Conservation (phyloP, 495 filamentous ascomycete genomes). For the Lasiosphaeria ovina region DNA sequence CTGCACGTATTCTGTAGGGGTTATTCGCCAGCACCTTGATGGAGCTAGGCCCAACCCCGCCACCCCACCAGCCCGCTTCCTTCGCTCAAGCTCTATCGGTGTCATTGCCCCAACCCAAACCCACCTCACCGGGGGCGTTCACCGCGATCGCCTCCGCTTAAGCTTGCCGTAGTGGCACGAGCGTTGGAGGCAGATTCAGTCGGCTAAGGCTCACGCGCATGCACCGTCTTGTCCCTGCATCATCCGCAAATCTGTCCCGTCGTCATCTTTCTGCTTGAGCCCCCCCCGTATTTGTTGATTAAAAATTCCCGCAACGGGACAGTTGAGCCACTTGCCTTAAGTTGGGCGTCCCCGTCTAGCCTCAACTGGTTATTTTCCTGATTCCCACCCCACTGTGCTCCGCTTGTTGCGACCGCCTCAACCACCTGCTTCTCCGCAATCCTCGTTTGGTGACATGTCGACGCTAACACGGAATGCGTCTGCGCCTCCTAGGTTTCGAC, state of each 20-base stretch:
- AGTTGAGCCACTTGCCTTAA: background rate
- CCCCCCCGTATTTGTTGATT: background rate
- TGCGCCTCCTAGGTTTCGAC: slow-evolving; percentile 51
- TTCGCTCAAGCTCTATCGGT: slow-evolving; percentile 19
- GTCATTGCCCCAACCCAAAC: slow-evolving; percentile 24
- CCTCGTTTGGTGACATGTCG: slow-evolving; percentile 36
- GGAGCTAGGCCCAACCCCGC: slow-evolving; percentile 23
- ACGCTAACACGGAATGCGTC: slow-evolving; percentile 39
- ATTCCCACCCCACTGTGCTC: background rate
- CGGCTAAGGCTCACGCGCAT: slow-evolving; percentile 15
- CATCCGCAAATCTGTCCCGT: slow-evolving; percentile 4
- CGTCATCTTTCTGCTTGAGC: background rate
- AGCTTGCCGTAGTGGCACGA: background rate
- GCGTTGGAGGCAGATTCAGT: slow-evolving; percentile 13
- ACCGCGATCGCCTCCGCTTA: background rate
- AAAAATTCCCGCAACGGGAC: slow-evolving; percentile 21
- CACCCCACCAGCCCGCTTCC: slow-evolving; percentile 27
- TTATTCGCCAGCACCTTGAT: background rate
- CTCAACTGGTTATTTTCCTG: background rate
- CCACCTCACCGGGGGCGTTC: slow-evolving; percentile 13
- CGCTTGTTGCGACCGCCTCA: background rate
- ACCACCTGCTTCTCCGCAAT: background rate
- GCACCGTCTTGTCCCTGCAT: slow-evolving; percentile 17
- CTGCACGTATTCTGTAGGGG: slow-evolving; percentile 13
- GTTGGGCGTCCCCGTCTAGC: background rate